Percentiles rank a stretch among this genome's conserved stretches.
Evolutionary conservation across 192 early-diverging fungal genomes (phyloP).

Genomic region (Entomortierella lignicola): DNA sequence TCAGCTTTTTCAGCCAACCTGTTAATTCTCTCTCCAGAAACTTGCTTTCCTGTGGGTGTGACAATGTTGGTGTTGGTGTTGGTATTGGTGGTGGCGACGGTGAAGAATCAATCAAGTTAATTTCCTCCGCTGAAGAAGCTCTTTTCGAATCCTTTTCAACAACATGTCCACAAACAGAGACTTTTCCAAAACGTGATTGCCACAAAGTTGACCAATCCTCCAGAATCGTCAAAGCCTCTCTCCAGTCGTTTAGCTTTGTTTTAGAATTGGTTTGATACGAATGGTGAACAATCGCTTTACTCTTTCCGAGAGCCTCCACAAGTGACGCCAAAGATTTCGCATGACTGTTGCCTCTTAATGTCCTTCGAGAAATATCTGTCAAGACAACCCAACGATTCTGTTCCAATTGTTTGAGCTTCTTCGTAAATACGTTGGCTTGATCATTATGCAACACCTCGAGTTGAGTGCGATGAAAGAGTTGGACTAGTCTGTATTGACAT

Average conservation of each 20-base stretch:
- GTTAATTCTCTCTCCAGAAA: conserved; percentile 14
- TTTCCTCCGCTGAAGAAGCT: no score
- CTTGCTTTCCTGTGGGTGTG: neutral
- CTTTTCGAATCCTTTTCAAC: no score
- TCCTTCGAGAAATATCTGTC: conserved; percentile 14
- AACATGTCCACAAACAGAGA: no score
- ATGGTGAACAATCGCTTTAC: conserved; percentile 23
- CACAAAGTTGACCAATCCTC: conserved; percentile 23
- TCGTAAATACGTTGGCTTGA: neutral
- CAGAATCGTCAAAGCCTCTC: conserved; percentile 22
- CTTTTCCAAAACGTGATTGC: no score
- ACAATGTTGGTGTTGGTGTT: neutral
- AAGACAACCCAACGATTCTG: neutral
- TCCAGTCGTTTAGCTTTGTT: conserved; percentile 17
- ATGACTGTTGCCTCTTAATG: neutral
- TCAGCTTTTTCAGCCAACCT: conserved; percentile 13
- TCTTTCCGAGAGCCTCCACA: conserved; percentile 32
- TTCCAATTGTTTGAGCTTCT: neutral
- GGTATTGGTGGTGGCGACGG: no score
- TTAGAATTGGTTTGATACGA: neutral
- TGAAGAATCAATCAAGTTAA: no score
- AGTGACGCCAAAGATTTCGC: conserved; percentile 6
- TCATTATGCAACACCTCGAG: neutral
- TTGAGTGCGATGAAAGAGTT: conserved; percentile 15
- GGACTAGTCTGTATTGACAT: conserved; percentile 14